These are phyloP conservation scores for Arthrinium phaeospermum DNA, from an alignment of 2,329 filamentous ascomycete genomes.

Conservation along the genomic window DNA sequence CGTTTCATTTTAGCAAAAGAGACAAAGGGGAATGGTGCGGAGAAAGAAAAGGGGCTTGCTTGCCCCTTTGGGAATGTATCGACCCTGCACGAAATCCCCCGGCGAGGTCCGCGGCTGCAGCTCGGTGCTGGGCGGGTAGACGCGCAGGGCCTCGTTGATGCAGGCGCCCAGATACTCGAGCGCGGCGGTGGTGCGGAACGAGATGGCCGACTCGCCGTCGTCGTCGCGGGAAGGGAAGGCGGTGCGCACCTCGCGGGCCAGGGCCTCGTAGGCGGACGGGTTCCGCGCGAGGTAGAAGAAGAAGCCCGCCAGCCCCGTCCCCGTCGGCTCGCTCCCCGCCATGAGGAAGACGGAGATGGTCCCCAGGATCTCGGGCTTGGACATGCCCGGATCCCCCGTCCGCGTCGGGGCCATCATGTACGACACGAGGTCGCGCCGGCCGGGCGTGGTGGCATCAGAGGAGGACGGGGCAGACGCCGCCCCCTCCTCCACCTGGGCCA, in stretches of 20 bases:
- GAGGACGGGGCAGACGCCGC: no score
- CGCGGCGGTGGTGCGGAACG: slow-evolving; percentile 30
- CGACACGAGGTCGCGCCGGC: neutral
- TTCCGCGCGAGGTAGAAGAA: slow-evolving; percentile 42
- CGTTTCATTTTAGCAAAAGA: no score
- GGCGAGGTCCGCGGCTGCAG: slow-evolving; percentile 33
- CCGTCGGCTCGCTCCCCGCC: slow-evolving; percentile 53
- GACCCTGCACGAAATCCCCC: slow-evolving; percentile 33
- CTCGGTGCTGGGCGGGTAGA: slow-evolving; percentile 39
- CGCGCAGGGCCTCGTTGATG: slow-evolving; percentile 44
- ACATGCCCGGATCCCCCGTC: neutral
- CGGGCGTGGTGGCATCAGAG: no score
- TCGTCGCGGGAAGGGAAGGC: no score
- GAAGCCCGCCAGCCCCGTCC: slow-evolving; percentile 44
- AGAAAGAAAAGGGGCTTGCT: no score
- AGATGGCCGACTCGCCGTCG: slow-evolving; percentile 22
- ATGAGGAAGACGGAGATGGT: slow-evolving; percentile 24
- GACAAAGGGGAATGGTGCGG: no score
- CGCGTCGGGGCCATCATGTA: slow-evolving; percentile 22
- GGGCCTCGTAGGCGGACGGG: neutral
- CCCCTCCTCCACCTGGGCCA: slow-evolving; percentile 1
- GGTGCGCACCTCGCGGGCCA: slow-evolving; percentile 11
- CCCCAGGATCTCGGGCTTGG: neutral
- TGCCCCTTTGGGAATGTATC: slow-evolving; percentile 29
- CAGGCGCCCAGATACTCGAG: slow-evolving; percentile 43